Evolutionary conservation across 345 rosid genomes (phyloP), one percentile per base, ranked within the genome.

Genomic region (Eucalyptus microcorys): DNA sequence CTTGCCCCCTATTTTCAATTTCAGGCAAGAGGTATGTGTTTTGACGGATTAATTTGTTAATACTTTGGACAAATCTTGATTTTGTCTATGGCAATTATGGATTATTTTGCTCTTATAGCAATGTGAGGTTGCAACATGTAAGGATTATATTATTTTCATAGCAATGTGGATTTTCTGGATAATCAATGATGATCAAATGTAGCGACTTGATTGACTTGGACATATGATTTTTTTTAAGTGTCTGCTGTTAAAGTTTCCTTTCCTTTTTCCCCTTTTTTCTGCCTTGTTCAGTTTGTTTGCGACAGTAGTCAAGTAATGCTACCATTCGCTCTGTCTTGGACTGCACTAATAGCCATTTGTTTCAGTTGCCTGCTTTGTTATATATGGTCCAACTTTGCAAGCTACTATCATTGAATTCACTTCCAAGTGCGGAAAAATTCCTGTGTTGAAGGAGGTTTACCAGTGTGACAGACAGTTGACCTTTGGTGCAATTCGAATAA

Each of bases 1-100:
- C 5, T 90, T 96, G 68, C 98, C 97, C 53, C 93, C 92, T 0
- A 93, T 96, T 88, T 96, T 95, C 92, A 93, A 95, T 94, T 96
- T 95, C 90, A 95, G 92, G 89, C 94, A 95, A 90, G 97, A 96
- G 89, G 98, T 95, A 92, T 19, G 91, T 80, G 32, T 86, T 49
- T 42, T 84, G 24, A 17, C 8, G 26, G 87, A n/a, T 76, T 61
- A 76, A 27, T 32, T 10, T 76, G 84, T 76, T 76, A 76, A 71
- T 34, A 34, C 81, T 71, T 71, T 7, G 7, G 81, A 71, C 14
- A 76, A 76, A 7, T 40, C 5, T 43, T 40, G 47, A 40, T 76
- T 89, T 19, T 50, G 9, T 86, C 27, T 34, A 13, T 86, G 55
- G 40, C 42, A 34, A 66, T 49, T 64, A 15, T 47, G 49, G 11